A percentile compares a stretch with the other conserved stretches of the same genome.
These are phyloP conservation scores for Podila clonocystis DNA, from an alignment of 192 early-diverging fungal genomes.

Conservation along the genomic window DNA sequence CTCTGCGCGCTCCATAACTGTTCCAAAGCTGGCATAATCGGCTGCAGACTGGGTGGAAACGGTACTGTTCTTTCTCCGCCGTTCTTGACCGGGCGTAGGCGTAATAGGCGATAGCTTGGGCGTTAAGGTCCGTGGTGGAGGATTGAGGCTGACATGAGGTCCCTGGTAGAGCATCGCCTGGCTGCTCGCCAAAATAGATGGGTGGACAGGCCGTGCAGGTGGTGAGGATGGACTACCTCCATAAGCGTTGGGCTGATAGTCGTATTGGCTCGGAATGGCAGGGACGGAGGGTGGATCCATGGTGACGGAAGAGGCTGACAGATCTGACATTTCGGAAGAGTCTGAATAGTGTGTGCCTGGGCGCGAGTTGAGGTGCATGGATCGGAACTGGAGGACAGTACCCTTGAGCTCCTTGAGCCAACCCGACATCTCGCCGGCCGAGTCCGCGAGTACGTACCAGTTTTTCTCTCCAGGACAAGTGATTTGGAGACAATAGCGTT, in stretches of 20 bases:
- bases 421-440: constrained; percentile 44
- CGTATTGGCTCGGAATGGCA: constrained; percentile 10
- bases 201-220: constrained; percentile 13
- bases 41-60: constrained; percentile 7
- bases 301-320: constrained; percentile 9
- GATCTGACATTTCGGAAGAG: constrained; percentile 38
- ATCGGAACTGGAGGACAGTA: constrained; percentile 33
- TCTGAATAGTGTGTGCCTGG: constrained; percentile 33
- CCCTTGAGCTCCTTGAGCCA: constrained; percentile 54
- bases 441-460: constrained; percentile 56
- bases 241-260: neutral
- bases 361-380: constrained; percentile 1
- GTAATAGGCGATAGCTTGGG: neutral
- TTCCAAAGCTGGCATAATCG: constrained; percentile 49
- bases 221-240: constrained; percentile 14
- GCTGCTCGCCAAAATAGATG: neutral
- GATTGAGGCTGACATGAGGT: neutral
- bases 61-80: constrained; percentile 14
- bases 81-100: neutral
- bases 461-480: constrained; percentile 46
- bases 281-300: constrained; percentile 8
- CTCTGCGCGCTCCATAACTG: constrained; percentile 46
- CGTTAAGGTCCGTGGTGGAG: constrained; percentile 5
- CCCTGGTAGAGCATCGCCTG: constrained; percentile 1
- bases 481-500: constrained; percentile 52